Percentiles rank a stretch among this genome's conserved stretches.
Conservation (phyloP, 495 filamentous ascomycete genomes). For the Daldinia bambusicola region DNA sequence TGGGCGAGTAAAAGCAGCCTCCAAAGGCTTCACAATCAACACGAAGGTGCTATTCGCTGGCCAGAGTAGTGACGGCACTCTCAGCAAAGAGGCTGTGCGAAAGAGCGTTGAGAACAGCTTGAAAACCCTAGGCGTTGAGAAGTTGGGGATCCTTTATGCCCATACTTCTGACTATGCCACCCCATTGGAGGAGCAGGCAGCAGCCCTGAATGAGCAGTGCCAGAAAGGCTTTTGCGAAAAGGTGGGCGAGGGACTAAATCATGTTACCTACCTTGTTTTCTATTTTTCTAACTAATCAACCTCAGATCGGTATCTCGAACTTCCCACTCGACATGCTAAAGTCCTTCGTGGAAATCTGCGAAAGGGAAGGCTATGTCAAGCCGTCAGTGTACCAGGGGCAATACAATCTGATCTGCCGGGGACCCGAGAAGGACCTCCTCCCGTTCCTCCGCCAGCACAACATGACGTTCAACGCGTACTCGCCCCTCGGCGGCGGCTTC, state of each 20-base stretch:
- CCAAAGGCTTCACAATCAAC: conserved; percentile 44
- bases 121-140: neutral
- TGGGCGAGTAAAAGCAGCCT: conserved; percentile 35
- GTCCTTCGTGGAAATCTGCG: conserved; percentile 55
- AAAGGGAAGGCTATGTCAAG: conserved; percentile 54
- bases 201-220: neutral
- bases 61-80: neutral
- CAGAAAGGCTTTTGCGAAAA: neutral
- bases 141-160: neutral
- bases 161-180: neutral
- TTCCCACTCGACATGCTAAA: conserved; percentile 55
- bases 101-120: conserved; percentile 2
- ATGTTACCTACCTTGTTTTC: neutral
- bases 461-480: conserved; percentile 32
- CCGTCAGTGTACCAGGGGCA: conserved; percentile 63
- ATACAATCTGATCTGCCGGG: conserved; percentile 57
- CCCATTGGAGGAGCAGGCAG: neutral
- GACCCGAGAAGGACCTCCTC: conserved; percentile 54
- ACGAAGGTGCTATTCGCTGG: conserved; percentile 39
- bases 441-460: conserved; percentile 30
- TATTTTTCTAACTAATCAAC: neutral
- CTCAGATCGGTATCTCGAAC: conserved; percentile 44
- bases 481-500: conserved; percentile 44
- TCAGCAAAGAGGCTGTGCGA: neutral
- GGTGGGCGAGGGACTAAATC: neutral